Percentiles rank a stretch among this genome's conserved stretches.
These are phyloP conservation scores for Naegleria lovaniensis DNA, from an alignment of 208 protist genomes.

Conservation along the genomic window DNA sequence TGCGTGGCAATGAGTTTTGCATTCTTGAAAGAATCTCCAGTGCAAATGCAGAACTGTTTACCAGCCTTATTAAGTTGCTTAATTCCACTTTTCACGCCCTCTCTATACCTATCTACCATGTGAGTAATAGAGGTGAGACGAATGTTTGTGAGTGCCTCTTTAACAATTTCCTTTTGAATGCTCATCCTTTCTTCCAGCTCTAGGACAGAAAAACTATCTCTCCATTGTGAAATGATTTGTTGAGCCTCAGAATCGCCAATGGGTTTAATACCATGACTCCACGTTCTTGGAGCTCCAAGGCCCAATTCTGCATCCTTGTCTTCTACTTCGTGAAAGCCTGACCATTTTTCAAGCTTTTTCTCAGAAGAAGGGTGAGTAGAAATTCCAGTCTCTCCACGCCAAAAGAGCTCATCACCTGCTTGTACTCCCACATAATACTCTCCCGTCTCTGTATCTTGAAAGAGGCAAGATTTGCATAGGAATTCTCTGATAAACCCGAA, in stretches of 20 bases:
- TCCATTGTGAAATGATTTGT: neutral
- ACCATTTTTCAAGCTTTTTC: neutral
- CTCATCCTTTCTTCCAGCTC: neutral
- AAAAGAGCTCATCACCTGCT: constrained; percentile 20
- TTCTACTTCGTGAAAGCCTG: neutral
- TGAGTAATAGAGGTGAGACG: neutral
- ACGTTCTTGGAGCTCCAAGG: neutral
- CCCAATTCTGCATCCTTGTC: neutral
- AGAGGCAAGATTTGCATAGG: neutral
- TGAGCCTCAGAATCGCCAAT: neutral
- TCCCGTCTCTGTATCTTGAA: neutral
- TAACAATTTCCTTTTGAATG: neutral
- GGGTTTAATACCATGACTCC: constrained; percentile 19
- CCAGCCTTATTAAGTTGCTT: neutral
- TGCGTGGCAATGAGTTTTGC: neutral
- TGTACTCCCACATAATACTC: constrained; percentile 10
- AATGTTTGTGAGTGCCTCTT: neutral
- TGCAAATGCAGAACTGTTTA: constrained; percentile 20
- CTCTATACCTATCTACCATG: constrained; percentile 15
- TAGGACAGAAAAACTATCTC: neutral
- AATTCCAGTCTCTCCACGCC: neutral
- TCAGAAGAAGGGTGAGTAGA: neutral
- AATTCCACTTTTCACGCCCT: neutral
- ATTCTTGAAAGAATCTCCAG: neutral
- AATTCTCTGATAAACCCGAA: neutral